Conservation (phyloP, 2,329 filamentous ascomycete genomes). For the Incumbomyces delicatus region DNA sequence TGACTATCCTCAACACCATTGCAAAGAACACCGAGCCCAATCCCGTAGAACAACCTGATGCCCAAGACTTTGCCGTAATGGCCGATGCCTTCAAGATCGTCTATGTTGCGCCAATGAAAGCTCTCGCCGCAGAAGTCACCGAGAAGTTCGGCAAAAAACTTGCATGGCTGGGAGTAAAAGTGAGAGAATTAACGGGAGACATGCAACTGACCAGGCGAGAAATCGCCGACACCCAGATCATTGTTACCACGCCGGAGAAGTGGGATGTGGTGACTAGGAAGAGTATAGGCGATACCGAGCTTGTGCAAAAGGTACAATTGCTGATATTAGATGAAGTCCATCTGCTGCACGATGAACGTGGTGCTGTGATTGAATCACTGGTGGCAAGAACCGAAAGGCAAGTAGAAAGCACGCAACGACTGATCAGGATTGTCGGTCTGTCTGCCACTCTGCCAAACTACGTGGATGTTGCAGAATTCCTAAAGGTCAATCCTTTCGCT, state of each 20-base stretch:
- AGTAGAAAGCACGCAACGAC: conserved; percentile 92
- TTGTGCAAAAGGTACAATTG: conserved; percentile 92
- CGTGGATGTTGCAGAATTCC: conserved; percentile 89
- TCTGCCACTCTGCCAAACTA: conserved; percentile 96
- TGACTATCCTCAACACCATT: conserved; percentile 85
- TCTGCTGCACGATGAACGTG: conserved; percentile 97
- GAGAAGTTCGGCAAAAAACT: conserved; percentile 86
- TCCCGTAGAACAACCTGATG: conserved; percentile 62
- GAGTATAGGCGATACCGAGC: conserved; percentile 90
- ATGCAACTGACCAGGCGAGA: conserved; percentile 98
- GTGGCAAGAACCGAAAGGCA: conserved; percentile 92
- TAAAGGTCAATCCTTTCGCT: conserved; percentile 86
- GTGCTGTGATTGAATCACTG: conserved; percentile 88
- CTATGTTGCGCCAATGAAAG: conserved; percentile 98
- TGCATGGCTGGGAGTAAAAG: conserved; percentile 85
- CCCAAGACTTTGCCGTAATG: conserved; percentile 71
- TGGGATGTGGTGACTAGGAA: conserved; percentile 98
- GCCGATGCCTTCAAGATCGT: conserved; percentile 93
- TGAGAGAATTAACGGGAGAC: conserved; percentile 89
- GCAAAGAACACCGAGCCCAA: conserved; percentile 75
- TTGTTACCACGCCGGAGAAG: conserved; percentile 97
- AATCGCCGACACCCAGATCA: conserved; percentile 91
- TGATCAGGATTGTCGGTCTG: conserved; percentile 91
- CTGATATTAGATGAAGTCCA: conserved; percentile 98
- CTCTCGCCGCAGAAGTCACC: conserved; percentile 88